These are phyloP conservation scores for Iberis pinnata DNA, from an alignment of 345 rosid genomes.

Conservation along the genomic window DNA sequence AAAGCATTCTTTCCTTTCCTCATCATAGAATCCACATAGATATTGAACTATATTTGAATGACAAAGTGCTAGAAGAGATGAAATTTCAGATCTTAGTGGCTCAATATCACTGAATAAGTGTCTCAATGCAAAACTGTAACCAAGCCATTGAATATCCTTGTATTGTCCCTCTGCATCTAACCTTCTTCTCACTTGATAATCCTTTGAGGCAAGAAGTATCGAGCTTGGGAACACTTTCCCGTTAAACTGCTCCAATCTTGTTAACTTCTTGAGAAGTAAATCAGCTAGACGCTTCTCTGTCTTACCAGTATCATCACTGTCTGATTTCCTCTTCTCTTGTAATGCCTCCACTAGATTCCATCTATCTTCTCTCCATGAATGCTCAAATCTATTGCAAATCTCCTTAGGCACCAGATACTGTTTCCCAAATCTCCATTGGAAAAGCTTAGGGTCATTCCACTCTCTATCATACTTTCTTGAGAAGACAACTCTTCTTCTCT, in stretches of 20 bases:
- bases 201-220: conserved; percentile 49
- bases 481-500: conserved; percentile 53
- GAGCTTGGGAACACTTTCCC: conserved; percentile 55
- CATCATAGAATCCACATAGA: conserved; percentile 66
- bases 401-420: conserved; percentile 61
- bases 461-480: conserved; percentile 59
- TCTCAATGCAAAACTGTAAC: conserved; percentile 53
- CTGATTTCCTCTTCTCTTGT: conserved; percentile 45
- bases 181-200: conserved; percentile 58
- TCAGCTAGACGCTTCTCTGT: conserved; percentile 56
- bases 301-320: conserved; percentile 34
- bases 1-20: conserved; percentile 61
- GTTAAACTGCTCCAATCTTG: conserved; percentile 31
- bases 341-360: conserved; percentile 69
- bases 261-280: conserved; percentile 52
- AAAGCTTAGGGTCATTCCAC: conserved; percentile 74
- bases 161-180: conserved; percentile 48
- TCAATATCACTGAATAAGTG: conserved; percentile 55
- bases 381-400: conserved; percentile 40
- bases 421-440: conserved; percentile 67
- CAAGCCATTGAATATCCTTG: conserved; percentile 88
- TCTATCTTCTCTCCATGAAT: conserved; percentile 63
- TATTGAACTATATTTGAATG: conserved; percentile 74
- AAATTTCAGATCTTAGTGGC: conserved; percentile 50
- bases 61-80: conserved; percentile 49